A percentile compares a stretch with the other conserved stretches of the same genome.
These are phyloP conservation scores for Penicillium roqueforti DNA, from an alignment of 495 filamentous ascomycete species.

Conservation along the genomic window DNA sequence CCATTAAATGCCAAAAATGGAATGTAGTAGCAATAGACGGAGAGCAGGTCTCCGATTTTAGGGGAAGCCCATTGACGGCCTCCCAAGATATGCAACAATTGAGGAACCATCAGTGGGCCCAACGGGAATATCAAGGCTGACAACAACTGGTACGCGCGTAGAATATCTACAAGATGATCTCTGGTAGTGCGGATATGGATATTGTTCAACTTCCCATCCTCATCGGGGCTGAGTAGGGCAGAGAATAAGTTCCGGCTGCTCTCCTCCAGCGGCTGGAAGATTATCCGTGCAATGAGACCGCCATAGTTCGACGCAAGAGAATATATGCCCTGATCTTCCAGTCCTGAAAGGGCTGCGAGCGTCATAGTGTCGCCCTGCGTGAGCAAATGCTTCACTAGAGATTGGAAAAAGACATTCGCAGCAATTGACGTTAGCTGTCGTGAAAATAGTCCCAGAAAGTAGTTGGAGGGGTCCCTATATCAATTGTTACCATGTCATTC, in stretches of 20 bases:
- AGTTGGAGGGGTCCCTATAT: constrained; percentile 36
- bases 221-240: constrained; percentile 48
- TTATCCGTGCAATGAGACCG: constrained; percentile 76
- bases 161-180: constrained; percentile 31
- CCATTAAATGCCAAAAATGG: constrained; percentile 91
- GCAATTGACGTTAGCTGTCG: constrained; percentile 61
- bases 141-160: constrained; percentile 52
- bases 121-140: constrained; percentile 61
- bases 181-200: constrained; percentile 28
- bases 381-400: constrained; percentile 80
- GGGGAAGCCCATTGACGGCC: constrained; percentile 65
- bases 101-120: constrained; percentile 67
- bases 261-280: constrained; percentile 96
- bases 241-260: constrained; percentile 83
- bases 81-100: constrained; percentile 66
- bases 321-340: constrained; percentile 86
- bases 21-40: constrained; percentile 85
- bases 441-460: constrained; percentile 61
- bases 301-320: constrained; percentile 93
- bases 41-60: constrained; percentile 63
- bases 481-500: neutral
- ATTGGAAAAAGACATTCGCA: constrained; percentile 80
- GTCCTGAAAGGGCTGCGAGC: constrained; percentile 67
- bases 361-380: constrained; percentile 93
- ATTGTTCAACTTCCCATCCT: constrained; percentile 12